Percentiles rank a stretch among this genome's conserved stretches.
Evolutionary conservation across 345 rosid genomes (phyloP).

Genomic region (Sapria himalayana): DNA sequence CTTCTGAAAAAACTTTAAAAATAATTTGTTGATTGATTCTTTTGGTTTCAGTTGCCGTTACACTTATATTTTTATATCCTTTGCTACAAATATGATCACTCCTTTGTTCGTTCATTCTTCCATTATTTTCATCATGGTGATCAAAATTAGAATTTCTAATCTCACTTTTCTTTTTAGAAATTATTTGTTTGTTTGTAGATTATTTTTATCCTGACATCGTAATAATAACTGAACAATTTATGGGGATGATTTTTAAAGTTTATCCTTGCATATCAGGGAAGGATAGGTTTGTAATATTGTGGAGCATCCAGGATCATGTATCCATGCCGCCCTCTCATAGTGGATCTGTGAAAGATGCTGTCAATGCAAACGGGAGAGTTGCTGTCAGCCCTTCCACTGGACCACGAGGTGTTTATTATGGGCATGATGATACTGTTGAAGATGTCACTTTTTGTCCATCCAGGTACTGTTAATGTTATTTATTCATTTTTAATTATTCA

Average conservation of each 20-base stretch:
- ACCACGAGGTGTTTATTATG: slow-evolving; percentile 82
- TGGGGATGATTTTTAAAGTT: no score
- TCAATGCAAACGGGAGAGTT: slow-evolving; percentile 47
- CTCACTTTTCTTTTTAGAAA: neutral
- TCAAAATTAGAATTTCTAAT: neutral
- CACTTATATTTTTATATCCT: no score
- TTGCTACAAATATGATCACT: no score
- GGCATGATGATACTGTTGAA: slow-evolving; percentile 96
- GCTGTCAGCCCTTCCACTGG: slow-evolving; percentile 57
- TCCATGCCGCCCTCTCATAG: slow-evolving; percentile 46
- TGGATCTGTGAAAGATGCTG: slow-evolving; percentile 27
- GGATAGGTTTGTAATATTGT: slow-evolving; percentile 79
- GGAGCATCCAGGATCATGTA: slow-evolving; percentile 98
- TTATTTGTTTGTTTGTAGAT: no score
- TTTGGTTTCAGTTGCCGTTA: no score
- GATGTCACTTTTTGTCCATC: slow-evolving; percentile 92
- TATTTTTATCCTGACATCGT: no score
- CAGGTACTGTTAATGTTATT: slow-evolving; percentile 30
- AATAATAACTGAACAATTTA: no score
- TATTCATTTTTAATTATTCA: no score
- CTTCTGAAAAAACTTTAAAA: no score
- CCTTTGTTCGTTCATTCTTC: neutral
- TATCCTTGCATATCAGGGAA: slow-evolving; percentile 76
- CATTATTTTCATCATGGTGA: slow-evolving; percentile 1
- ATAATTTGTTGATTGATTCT: no score